Evolutionary conservation across 192 early-diverging fungal species (phyloP).

Genomic region (Entomortierella parvispora): DNA sequence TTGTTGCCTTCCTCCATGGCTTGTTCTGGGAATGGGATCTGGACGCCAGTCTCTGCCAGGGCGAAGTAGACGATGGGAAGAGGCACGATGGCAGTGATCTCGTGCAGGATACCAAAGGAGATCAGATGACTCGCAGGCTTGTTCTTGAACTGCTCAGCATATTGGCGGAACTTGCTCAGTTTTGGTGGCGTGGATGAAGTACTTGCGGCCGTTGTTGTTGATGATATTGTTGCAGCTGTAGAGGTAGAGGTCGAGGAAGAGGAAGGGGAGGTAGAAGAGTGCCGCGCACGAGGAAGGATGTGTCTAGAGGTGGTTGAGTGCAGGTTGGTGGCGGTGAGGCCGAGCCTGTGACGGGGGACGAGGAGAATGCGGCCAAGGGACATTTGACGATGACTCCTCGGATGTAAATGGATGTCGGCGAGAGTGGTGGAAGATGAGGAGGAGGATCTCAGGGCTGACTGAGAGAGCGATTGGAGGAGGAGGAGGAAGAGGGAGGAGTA

Average conservation of each 20-base stretch:
- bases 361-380: no score
- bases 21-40: conserved; percentile 76
- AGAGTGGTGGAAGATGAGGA: no score
- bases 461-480: no score
- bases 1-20: conserved; percentile 70
- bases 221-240: not conserved
- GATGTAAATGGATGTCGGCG: no score
- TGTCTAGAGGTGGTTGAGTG: no score
- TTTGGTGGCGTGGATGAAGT: conserved; percentile 21
- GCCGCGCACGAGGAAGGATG: no score
- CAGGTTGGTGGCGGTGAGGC: no score
- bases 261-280: no score
- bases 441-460: no score
- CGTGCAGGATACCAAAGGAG: conserved; percentile 86
- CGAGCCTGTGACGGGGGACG: no score
- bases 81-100: conserved; percentile 87
- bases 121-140: conserved; percentile 76
- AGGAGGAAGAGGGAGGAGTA: no score
- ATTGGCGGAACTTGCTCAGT: conserved; percentile 57
- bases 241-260: not conserved
- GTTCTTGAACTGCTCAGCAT: conserved; percentile 66
- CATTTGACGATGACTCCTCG: no score
- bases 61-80: conserved; percentile 78
- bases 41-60: conserved; percentile 61
- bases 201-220: not conserved